Evolutionary conservation across 371 early-diverging fungal species (phyloP), one percentile per base, ranked within the genome.

Genomic region (Conidiobolus incongruus): DNA sequence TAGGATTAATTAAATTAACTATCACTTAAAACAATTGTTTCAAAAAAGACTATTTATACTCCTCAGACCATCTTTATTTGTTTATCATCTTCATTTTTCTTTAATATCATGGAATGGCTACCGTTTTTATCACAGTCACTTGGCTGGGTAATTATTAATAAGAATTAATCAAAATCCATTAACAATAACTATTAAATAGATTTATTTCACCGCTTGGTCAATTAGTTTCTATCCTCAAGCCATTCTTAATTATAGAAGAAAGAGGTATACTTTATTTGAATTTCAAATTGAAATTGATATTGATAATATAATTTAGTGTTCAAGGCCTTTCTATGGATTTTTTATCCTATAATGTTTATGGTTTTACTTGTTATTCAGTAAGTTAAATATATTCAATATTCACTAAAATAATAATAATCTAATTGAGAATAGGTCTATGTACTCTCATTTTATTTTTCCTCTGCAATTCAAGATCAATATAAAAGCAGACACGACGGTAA

Each of bases 251-350:
- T 71, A 53, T 54, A 53, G 47, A 23, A 69, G 78, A 8, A 73
- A 75, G 44, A 64, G 62, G 60, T 56, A 50, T n/a, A n/a, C n/a
- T n/a, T n/a, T 29, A 22, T 6, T 2, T 4, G 3, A 26, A 4
- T 26, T 26, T 4, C 4, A 15, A n/a, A 35, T 41, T 16, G n/a
- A n/a, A n/a, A n/a, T 26, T 26, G 8, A 26, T 26, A 26, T 26
- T 26, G 8, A 26, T 26, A 26, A 23, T 42, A 3, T 8, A 17
- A 7, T n/a, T n/a, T n/a, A 76, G 77, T 53, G 89, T 89, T 0
- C 69, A 75, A 38, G 91, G 92, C 0, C 59, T 91, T 19, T 90
- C 92, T 0, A 61, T 88, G 13, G 95, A 94, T 56, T 94, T 87
- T 62, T 48, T 88, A 2, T 67, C 67, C 46, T 76, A 79, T 52